Conservation (phyloP, 176 grass and related monocot species). For the Pharus latifolius region DNA sequence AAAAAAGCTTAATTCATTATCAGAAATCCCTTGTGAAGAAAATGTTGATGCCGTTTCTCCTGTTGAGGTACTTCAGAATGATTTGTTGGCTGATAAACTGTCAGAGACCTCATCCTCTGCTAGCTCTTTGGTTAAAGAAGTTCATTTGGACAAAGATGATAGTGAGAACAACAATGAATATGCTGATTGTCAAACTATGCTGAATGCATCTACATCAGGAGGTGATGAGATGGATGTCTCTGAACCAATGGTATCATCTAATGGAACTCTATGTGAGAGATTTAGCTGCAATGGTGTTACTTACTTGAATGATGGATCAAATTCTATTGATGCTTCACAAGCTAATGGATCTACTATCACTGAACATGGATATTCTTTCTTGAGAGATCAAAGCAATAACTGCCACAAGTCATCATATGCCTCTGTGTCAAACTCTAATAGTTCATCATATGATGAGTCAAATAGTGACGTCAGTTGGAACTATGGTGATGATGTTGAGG, state of each 20-base stretch:
- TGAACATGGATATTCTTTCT: conserved; percentile 2
- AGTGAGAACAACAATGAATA: not conserved
- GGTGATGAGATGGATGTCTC: conserved; percentile 10
- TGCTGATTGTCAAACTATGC: not conserved
- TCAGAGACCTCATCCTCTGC: conserved; percentile 15
- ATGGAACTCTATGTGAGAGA: not conserved
- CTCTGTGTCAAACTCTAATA: conserved; percentile 7
- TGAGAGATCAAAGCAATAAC: conserved; percentile 16
- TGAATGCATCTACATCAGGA: not conserved
- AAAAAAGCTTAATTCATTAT: conserved; percentile 14
- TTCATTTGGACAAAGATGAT: conserved; percentile 14
- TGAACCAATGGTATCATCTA: conserved; percentile 13
- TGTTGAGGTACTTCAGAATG: conserved; percentile 10
- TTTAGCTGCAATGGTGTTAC: not conserved
- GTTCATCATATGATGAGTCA: not conserved
- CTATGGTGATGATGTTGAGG: not conserved
- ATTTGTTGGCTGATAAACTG: conserved; percentile 13
- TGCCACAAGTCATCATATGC: not conserved
- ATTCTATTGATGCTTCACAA: conserved; percentile 8
- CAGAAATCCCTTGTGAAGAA: conserved; percentile 23
- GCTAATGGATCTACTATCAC: not conserved
- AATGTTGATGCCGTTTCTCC: conserved; percentile 10
- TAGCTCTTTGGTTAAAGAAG: conserved; percentile 9
- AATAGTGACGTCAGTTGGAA: conserved; percentile 12
- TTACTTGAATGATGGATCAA: conserved; percentile 13